phyloP scores from a whole-genome alignment of 768 basidiomycete genomes.

The Hygrophorus pudorinus region DNA sequence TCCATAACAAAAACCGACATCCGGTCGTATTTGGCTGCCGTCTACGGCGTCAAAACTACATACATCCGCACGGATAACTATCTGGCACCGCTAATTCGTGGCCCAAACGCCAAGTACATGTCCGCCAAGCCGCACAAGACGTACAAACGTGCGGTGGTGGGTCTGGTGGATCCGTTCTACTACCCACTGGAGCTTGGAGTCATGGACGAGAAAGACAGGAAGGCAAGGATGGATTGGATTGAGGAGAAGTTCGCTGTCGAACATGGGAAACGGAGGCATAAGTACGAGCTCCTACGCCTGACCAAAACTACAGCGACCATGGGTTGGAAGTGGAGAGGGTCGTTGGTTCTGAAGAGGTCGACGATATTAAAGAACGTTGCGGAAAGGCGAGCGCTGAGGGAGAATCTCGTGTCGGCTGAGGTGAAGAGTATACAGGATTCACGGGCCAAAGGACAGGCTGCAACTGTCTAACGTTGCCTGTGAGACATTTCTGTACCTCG shows the following conservation, averaged over 20 bases:
- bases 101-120: constrained; percentile 12
- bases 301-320: constrained; percentile 28
- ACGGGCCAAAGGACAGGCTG: not conserved
- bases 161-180: constrained; percentile 88
- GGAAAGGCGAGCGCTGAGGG: constrained; percentile 31
- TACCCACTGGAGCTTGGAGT: constrained; percentile 78
- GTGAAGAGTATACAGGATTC: not conserved
- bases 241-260: constrained; percentile 50
- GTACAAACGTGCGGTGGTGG: constrained; percentile 90
- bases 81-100: constrained; percentile 38
- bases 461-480: not conserved
- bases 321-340: constrained; percentile 31
- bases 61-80: constrained; percentile 97
- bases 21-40: constrained; percentile 70
- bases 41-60: constrained; percentile 84
- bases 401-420: constrained; percentile 20
- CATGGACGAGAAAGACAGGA: constrained; percentile 49
- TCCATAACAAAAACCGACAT: constrained; percentile 90
- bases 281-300: constrained; percentile 28
- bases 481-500: no score
- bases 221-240: constrained; percentile 48
- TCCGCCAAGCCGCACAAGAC: constrained; percentile 35
- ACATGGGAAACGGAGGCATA: constrained; percentile 23
- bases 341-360: constrained; percentile 34
- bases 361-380: constrained; percentile 34